phyloP scores from a whole-genome alignment of 139 green algal genomes.

The Pseudopediastrum boryanum region DNA sequence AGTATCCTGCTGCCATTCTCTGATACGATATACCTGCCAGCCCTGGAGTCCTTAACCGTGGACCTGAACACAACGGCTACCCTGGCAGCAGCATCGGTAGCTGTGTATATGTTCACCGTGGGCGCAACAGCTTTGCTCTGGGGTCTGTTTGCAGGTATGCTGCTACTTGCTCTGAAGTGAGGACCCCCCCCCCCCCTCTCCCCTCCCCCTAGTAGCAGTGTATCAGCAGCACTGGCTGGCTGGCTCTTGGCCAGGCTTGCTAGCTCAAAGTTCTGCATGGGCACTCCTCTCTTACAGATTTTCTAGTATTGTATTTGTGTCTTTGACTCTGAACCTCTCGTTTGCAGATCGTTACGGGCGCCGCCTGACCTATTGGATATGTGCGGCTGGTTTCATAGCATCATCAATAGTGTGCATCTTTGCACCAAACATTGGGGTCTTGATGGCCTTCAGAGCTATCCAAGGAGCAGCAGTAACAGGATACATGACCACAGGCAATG shows the following conservation, averaged over 20 bases:
- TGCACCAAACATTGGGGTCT: conserved; percentile 23
- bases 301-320: too few species aligned
- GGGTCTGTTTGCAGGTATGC: too few species aligned
- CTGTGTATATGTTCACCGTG: conserved; percentile 31
- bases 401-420: conserved; percentile 23
- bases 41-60: conserved; percentile 12
- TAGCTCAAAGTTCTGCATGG: too few species aligned
- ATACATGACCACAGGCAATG: conserved; percentile 7
- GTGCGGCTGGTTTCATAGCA: background rate
- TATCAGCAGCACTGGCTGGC: too few species aligned
- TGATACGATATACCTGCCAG: conserved; percentile 21
- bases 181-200: too few species aligned
- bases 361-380: background rate
- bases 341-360: conserved; percentile 28
- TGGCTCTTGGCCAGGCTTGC: too few species aligned
- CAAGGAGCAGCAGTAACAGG: conserved; percentile 16
- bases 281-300: too few species aligned
- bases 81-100: conserved; percentile 19
- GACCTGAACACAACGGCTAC: conserved; percentile 2
- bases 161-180: too few species aligned
- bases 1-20: conserved; percentile 22
- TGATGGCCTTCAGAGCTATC: conserved; percentile 28
- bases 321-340: too few species aligned
- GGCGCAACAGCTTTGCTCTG: conserved; percentile 3
- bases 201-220: too few species aligned